phyloP scores from a whole-genome alignment of 345 rosid genomes.

The Hibiscus tridactylites region DNA sequence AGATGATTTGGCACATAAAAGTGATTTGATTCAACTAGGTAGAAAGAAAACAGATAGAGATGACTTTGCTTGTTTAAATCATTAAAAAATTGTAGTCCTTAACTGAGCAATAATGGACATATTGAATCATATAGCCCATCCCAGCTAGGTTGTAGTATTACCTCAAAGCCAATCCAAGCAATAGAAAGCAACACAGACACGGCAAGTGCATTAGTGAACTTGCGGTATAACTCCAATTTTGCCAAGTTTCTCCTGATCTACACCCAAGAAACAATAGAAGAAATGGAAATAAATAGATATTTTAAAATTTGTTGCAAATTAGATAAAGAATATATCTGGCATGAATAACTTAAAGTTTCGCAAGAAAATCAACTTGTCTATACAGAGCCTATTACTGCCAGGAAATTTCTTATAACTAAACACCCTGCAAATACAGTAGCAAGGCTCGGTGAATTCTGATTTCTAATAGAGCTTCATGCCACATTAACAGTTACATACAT shows the following conservation, averaged over 20 bases:
- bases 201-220: constrained; percentile 81
- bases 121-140: background rate
- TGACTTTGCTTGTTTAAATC: background rate
- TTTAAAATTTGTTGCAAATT: background rate
- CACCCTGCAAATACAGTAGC: background rate
- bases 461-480: background rate
- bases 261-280: constrained; percentile 3
- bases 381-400: background rate
- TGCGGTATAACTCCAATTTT: constrained; percentile 83
- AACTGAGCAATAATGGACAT: background rate
- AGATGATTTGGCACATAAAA: background rate
- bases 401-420: background rate
- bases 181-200: constrained; percentile 75
- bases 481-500: background rate
- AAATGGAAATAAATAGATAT: background rate
- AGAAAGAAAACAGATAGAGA: background rate
- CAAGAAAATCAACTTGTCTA: background rate
- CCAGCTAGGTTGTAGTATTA: constrained; percentile 14
- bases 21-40: background rate
- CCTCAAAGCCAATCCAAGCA: constrained; percentile 99
- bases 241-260: constrained; percentile 88
- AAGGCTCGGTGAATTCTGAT: background rate
- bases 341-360: background rate
- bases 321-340: background rate
- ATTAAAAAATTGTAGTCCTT: background rate